Percentiles rank a stretch among this genome's conserved stretches.
These are phyloP conservation scores for Eucalyptus pauciflora DNA, from an alignment of 345 rosid genomes.

Conservation along the genomic window DNA sequence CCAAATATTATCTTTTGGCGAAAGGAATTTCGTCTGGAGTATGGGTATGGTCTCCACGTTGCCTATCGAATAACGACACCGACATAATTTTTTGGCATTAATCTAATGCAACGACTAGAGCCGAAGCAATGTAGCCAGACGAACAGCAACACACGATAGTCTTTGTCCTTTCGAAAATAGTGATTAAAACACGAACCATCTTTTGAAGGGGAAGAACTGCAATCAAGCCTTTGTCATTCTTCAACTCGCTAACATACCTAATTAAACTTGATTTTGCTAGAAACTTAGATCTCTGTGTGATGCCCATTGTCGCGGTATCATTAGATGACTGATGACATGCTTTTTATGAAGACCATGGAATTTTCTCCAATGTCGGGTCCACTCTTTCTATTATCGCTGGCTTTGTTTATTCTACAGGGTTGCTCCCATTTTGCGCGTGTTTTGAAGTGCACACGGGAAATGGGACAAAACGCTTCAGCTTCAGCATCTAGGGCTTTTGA, in stretches of 20 bases:
- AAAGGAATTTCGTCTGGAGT: too few species aligned
- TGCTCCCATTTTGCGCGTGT: too few species aligned
- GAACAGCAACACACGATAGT: background rate
- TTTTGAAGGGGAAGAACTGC: background rate
- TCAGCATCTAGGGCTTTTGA: too few species aligned
- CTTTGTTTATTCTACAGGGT: background rate
- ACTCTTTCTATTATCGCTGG: fast-evolving
- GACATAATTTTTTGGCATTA: background rate
- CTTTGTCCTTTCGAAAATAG: background rate
- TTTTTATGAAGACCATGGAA: too few species aligned
- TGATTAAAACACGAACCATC: fast-evolving
- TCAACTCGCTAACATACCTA: background rate
- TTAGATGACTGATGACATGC: background rate
- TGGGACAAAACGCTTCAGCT: too few species aligned
- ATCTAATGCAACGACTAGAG: background rate
- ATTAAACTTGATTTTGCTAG: background rate
- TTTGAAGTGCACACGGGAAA: too few species aligned
- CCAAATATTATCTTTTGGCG: too few species aligned
- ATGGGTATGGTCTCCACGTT: fast-evolving
- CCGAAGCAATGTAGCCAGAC: background rate
- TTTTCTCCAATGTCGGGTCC: background rate
- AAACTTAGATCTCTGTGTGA: background rate
- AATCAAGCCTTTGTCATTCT: background rate
- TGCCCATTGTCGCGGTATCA: background rate
- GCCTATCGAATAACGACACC: fast-evolving